Percentiles rank a stretch among this genome's conserved stretches.
Evolutionary conservation across 2,329 filamentous ascomycete genomes (phyloP).

Genomic region (Cladosporium sp.): DNA sequence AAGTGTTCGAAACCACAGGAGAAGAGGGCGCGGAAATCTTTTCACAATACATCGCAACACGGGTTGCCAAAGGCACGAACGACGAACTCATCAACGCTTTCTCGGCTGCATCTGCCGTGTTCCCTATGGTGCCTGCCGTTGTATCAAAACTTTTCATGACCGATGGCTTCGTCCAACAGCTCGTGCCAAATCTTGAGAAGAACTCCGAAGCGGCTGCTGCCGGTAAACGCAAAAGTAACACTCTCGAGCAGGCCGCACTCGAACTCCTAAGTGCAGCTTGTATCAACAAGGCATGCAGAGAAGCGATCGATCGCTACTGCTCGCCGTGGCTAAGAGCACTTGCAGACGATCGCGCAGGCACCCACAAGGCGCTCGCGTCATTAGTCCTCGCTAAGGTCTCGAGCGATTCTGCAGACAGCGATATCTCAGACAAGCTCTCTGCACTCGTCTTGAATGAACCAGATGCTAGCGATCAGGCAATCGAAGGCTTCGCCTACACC

Average conservation of each 20-base stretch:
- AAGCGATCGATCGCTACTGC: conserved; percentile 80
- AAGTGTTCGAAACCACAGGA: conserved; percentile 74
- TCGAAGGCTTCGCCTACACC: conserved; percentile 89
- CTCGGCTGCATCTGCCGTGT: conserved; percentile 83
- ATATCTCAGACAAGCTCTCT: conserved; percentile 27
- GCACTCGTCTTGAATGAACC: conserved; percentile 31
- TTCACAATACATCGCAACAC: conserved; percentile 67
- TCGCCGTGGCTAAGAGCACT: conserved; percentile 82
- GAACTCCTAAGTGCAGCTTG: conserved; percentile 91
- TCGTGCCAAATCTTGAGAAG: conserved; percentile 71
- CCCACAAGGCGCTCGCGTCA: conserved; percentile 39
- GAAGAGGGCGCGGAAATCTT: conserved; percentile 64
- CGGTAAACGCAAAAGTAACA: conserved; percentile 61
- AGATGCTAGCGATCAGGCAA: conserved; percentile 55
- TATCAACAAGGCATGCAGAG: conserved; percentile 75
- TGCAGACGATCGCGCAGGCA: conserved; percentile 45
- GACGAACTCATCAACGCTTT: conserved; percentile 90
- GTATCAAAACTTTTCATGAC: conserved; percentile 78
- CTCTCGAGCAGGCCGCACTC: conserved; percentile 79
- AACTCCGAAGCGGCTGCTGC: conserved; percentile 37
- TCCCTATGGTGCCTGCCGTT: conserved; percentile 75
- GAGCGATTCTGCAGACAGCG: conserved; percentile 20
- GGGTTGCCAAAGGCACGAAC: conserved; percentile 69
- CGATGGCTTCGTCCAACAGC: conserved; percentile 75
- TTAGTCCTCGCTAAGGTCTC: conserved; percentile 54